A percentile compares a stretch with the other conserved stretches of the same genome.
These are phyloP conservation scores for Salix exigua DNA, from an alignment of 345 rosid species.

Conservation along the genomic window DNA sequence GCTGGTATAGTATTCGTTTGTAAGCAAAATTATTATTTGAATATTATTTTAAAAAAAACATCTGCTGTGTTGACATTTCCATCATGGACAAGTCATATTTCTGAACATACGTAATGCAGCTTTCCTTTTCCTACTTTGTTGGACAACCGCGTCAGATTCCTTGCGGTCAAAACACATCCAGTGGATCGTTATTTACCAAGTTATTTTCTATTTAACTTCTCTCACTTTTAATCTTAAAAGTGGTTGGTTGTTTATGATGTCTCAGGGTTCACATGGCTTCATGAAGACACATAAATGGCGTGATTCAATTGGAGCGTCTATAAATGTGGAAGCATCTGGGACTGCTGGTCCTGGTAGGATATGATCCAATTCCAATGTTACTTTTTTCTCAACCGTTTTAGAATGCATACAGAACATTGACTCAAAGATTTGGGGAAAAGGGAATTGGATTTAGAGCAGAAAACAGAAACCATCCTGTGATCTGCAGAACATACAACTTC, in stretches of 20 bases:
- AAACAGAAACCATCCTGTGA: background rate
- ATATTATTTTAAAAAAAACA: background rate
- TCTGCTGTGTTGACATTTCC: background rate
- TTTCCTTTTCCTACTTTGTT: background rate
- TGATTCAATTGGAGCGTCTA: conserved; percentile 78
- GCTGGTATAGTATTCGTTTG: conserved; percentile 45
- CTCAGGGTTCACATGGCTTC: conserved; percentile 95
- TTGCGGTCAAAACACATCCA: conserved; percentile 8
- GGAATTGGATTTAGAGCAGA: background rate
- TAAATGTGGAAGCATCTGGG: conserved; percentile 97
- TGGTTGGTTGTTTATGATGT: conserved; percentile 23
- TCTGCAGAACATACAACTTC: background rate
- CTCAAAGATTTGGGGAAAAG: background rate
- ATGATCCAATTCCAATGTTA: background rate
- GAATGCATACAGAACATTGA: background rate
- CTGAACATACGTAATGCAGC: background rate
- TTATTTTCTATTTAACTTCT: conserved; percentile 12
- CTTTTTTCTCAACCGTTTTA: background rate
- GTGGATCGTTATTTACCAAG: conserved; percentile 2
- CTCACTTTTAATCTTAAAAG: conserved; percentile 10
- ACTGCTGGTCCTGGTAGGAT: conserved; percentile 83
- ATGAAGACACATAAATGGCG: conserved; percentile 81
- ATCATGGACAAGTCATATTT: background rate
- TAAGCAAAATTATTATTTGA: background rate
- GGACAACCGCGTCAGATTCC: background rate